A percentile compares a stretch with the other conserved stretches of the same genome.
Conservation (phyloP, 208 protist genomes). For the Leishmania guyanensis region DNA sequence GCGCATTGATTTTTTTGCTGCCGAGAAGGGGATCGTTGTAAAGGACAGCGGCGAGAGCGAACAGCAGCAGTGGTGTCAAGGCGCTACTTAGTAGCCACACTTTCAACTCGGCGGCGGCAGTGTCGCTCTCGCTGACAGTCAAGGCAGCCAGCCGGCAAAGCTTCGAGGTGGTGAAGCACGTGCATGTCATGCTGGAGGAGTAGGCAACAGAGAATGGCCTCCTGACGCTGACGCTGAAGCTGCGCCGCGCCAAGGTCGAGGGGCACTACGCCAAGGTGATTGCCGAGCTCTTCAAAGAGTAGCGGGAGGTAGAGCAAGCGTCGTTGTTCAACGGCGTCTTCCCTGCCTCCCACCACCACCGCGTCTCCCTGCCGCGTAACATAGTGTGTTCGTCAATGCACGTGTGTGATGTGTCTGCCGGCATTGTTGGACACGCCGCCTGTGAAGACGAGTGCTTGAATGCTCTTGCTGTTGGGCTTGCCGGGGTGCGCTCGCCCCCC, state of each 20-base stretch:
- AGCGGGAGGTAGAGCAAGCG: background rate
- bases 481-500: too few relatives aligned
- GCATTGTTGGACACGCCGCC: too few relatives aligned
- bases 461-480: too few relatives aligned
- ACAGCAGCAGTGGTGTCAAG: too few relatives aligned
- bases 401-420: too few relatives aligned
- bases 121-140: too few relatives aligned
- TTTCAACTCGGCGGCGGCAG: too few relatives aligned
- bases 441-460: too few relatives aligned
- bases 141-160: too few relatives aligned
- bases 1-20: slow-evolving; percentile 12
- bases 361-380: background rate
- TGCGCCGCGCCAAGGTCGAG: slow-evolving; percentile 52
- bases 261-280: slow-evolving; percentile 55
- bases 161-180: too few relatives aligned
- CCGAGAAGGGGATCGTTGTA: slow-evolving; percentile 43
- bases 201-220: slow-evolving; percentile 83
- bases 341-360: background rate
- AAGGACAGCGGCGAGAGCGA: background rate
- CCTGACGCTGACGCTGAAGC: slow-evolving; percentile 77
- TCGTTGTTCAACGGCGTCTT: background rate
- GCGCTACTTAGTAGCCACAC: too few relatives aligned
- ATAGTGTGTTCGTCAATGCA: too few relatives aligned
- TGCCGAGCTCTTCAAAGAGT: slow-evolving; percentile 52
- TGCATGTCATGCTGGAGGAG: slow-evolving; percentile 41